Base-by-base conservation (phyloP, 345 rosid species). In the Eucalyptus fibrosa region DNA sequence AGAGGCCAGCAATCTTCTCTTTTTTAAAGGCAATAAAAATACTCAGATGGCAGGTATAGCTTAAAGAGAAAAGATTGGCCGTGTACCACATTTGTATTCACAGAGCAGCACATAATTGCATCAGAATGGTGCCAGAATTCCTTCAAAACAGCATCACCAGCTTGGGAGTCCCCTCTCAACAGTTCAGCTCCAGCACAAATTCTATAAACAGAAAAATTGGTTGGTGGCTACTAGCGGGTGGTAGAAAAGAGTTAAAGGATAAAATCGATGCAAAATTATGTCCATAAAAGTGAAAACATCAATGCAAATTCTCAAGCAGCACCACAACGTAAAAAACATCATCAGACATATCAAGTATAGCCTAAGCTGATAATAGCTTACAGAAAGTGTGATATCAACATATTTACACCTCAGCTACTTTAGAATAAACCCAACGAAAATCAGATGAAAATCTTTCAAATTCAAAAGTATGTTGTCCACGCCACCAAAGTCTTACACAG, bases 51-150 rank as follows among this genome's bases (percentile, higher is more conserved):
- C 83, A 40, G 83, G 4, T 77, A 12, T 77, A 77, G 47, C 17
- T 37, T 72, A 34, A 34, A 72, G 44, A 72, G 82, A 37, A 9
- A 77, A 40, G 44, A 77, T 21, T 40, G 47, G 47, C 26, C 7
- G 16, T 40, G 47, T 77, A 77, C 85, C 85, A 95, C 98, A 81
- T 94, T 95, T 81, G 97, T 94, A 94, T 97, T 96, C 92, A 97
- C 91, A 9, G 99, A 97, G 94, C 99, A 97, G 94, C 99, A 96
- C 95, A 96, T 87, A 81, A 97, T 94, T 88, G 99, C 97, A 92
- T 97, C 97, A 6, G 96, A 90, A 88, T 97, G 97, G 90, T 94
- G 94, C 99, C 99, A 97, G 56, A 97, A 96, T 88, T 95, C 96
- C 92, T 94, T 96, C 94, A 97, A 90, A 92, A 96, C 92, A 32